These are phyloP conservation scores for Penicillium lagena DNA, from an alignment of 495 filamentous ascomycete species.

Conservation along the genomic window DNA sequence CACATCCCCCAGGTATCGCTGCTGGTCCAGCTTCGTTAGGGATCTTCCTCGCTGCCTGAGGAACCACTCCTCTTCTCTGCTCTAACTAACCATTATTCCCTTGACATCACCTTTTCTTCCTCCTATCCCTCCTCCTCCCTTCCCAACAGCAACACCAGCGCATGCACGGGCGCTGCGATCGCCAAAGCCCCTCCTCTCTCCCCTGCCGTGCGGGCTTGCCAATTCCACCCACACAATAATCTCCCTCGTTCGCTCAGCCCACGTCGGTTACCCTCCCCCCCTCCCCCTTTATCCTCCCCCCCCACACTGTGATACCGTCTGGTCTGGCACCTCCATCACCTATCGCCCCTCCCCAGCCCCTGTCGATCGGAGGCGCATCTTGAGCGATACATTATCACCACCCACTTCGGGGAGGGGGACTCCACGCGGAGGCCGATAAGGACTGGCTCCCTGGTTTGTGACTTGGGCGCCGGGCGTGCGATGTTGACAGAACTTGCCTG, in stretches of 20 bases:
- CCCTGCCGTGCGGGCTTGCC: not conserved
- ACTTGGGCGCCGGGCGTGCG: slow-evolving; percentile 3
- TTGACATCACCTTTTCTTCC: slow-evolving; percentile 1
- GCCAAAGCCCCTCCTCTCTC: slow-evolving; percentile 1
- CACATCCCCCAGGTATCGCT: slow-evolving; percentile 1
- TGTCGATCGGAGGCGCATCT: slow-evolving; percentile 15
- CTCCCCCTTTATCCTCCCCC: not conserved
- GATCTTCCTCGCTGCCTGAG: not conserved
- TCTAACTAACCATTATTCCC: not conserved
- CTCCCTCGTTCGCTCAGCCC: too few relatives aligned
- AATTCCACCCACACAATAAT: too few relatives aligned
- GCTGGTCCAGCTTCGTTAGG: slow-evolving; percentile 10
- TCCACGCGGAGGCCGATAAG: slow-evolving; percentile 2
- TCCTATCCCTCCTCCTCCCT: slow-evolving; percentile 5
- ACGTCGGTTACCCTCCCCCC: not conserved
- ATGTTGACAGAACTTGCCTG: slow-evolving; percentile 10
- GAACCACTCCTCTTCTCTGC: not conserved
- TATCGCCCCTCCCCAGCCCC: slow-evolving; percentile 4
- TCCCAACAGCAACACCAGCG: not conserved
- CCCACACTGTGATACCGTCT: not conserved
- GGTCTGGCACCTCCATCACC: too few relatives aligned
- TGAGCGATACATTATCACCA: not conserved
- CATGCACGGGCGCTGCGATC: not conserved
- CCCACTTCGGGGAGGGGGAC: slow-evolving; percentile 2
- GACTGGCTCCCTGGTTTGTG: slow-evolving; percentile 12